phyloP scores from a whole-genome alignment of 1,284 basidiomycete genomes.

The Sphaerobolus stellatus region DNA sequence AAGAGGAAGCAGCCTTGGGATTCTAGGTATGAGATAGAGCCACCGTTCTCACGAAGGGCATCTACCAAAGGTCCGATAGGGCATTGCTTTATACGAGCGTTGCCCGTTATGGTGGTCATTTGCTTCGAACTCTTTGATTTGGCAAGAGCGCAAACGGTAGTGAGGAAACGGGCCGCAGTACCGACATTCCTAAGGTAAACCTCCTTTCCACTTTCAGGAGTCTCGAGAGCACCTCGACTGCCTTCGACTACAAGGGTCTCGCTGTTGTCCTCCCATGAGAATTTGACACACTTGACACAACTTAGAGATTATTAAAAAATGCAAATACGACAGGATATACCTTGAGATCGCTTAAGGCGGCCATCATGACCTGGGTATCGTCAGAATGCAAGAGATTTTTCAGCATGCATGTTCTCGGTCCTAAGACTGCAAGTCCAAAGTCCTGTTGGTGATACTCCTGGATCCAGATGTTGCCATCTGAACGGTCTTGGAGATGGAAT shows the following conservation, averaged over 20 bases:
- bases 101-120: conserved; percentile 85
- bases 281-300: conserved; percentile 71
- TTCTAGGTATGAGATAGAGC: conserved; percentile 77
- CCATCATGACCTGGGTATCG: conserved; percentile 99
- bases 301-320: conserved; percentile 6
- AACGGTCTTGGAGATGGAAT: conserved; percentile 62
- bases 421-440: conserved; percentile 89
- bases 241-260: conserved; percentile 92
- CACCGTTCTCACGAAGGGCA: conserved; percentile 83
- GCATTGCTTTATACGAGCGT: conserved; percentile 99
- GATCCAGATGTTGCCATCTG: conserved; percentile 92
- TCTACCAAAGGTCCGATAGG: conserved; percentile 95
- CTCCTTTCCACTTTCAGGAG: conserved; percentile 79
- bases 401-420: conserved; percentile 83
- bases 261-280: conserved; percentile 93
- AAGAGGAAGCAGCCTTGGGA: conserved; percentile 87
- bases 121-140: conserved; percentile 44
- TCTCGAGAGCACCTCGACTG: conserved; percentile 76
- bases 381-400: conserved; percentile 95
- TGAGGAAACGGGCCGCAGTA: conserved; percentile 96
- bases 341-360: conserved; percentile 84
- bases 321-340: conserved; percentile 38
- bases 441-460: conserved; percentile 96
- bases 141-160: conserved; percentile 91
- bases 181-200: conserved; percentile 97